phyloP scores from a whole-genome alignment of 768 basidiomycete species.

The Russula earlei region DNA sequence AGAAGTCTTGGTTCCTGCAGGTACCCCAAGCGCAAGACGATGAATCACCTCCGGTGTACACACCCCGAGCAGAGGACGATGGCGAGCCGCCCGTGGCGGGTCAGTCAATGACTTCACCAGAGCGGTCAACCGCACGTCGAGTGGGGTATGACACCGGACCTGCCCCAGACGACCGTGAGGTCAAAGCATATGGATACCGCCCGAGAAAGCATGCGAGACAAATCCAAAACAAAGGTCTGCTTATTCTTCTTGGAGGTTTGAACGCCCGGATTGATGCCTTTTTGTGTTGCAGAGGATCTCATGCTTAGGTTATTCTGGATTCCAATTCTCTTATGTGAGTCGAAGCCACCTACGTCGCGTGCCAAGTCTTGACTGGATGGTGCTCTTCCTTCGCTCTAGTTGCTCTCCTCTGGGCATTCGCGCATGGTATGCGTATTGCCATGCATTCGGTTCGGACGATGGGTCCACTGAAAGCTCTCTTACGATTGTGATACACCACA shows the following conservation, averaged over 20 bases:
- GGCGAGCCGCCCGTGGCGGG: slow-evolving; percentile 17
- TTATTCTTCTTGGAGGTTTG: not conserved
- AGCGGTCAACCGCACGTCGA: slow-evolving; percentile 25
- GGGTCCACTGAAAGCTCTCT: slow-evolving; percentile 13
- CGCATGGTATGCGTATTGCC: slow-evolving; percentile 22
- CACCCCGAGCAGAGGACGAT: slow-evolving; percentile 37
- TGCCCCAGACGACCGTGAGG: slow-evolving; percentile 50
- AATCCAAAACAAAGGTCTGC: slow-evolving; percentile 61
- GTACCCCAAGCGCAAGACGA: slow-evolving; percentile 36
- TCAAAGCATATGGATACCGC: slow-evolving; percentile 58
- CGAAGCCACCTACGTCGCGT: not conserved
- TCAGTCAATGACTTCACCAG: slow-evolving; percentile 23
- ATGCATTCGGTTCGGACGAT: slow-evolving; percentile 17
- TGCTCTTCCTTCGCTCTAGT: slow-evolving; percentile 16
- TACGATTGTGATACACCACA: slow-evolving; percentile 11
- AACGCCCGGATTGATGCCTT: not conserved
- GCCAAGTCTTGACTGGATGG: not conserved
- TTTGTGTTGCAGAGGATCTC: slow-evolving; percentile 50
- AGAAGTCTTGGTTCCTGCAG: slow-evolving; percentile 58
- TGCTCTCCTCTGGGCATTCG: slow-evolving; percentile 28
- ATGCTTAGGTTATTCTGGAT: slow-evolving; percentile 85
- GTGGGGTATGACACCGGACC: slow-evolving; percentile 40
- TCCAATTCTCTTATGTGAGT: slow-evolving; percentile 72
- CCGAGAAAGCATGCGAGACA: slow-evolving; percentile 38
- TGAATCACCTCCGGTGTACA: slow-evolving; percentile 64